These are phyloP conservation scores for Echria macrotheca DNA, from an alignment of 495 filamentous ascomycete species.

Conservation along the genomic window DNA sequence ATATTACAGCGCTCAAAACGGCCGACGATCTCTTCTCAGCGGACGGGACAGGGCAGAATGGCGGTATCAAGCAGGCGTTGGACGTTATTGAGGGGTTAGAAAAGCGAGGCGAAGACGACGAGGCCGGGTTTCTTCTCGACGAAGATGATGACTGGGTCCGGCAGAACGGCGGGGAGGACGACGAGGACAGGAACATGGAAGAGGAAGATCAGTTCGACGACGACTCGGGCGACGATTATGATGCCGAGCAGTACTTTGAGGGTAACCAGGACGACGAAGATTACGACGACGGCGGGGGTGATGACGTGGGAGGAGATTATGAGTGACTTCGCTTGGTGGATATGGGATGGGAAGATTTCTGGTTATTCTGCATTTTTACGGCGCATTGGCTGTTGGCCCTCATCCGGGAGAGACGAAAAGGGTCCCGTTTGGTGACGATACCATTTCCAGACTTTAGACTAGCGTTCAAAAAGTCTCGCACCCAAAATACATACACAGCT, in stretches of 20 bases:
- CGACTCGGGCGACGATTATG: constrained; percentile 48
- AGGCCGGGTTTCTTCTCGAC: constrained; percentile 29
- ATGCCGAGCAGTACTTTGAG: constrained; percentile 51
- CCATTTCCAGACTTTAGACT: too few relatives aligned
- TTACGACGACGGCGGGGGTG: constrained; percentile 44
- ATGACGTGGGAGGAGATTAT: constrained; percentile 23
- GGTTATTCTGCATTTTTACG: background rate
- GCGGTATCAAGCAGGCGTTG: constrained; percentile 30
- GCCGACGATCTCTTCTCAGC: constrained; percentile 30
- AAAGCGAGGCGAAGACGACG: constrained; percentile 35
- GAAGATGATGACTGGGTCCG: constrained; percentile 42
- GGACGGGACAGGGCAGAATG: constrained; percentile 17
- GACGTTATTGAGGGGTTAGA: constrained; percentile 30
- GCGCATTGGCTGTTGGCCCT: background rate
- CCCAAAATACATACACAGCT: too few relatives aligned
- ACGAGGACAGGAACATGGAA: constrained; percentile 38
- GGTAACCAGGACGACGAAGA: constrained; percentile 45
- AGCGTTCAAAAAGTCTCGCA: too few relatives aligned
- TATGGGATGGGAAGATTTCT: too few relatives aligned
- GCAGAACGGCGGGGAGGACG: constrained; percentile 30
- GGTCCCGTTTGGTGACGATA: too few relatives aligned
- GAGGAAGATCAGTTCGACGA: constrained; percentile 44
- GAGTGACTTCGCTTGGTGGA: background rate
- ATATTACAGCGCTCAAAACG: constrained; percentile 26
- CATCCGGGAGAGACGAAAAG: too few relatives aligned